These are phyloP conservation scores for Candolleomyces eurysporus DNA, from an alignment of 768 basidiomycete species.

Conservation along the genomic window DNA sequence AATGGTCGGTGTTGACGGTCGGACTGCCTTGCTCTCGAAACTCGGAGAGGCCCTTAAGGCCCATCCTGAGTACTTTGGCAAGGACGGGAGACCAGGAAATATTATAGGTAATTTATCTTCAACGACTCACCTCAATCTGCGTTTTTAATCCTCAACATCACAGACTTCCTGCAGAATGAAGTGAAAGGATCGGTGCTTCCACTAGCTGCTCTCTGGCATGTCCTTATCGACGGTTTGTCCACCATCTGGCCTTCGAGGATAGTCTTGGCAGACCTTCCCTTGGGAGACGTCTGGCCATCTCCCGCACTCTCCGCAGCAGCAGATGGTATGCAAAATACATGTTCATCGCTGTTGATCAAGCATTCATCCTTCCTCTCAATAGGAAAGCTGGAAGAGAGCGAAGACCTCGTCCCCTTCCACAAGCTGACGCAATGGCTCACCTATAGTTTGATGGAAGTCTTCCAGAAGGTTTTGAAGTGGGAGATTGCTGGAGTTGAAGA, in stretches of 20 bases:
- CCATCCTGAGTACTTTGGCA: constrained; percentile 69
- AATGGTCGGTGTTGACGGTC: constrained; percentile 89
- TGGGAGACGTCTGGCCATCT: constrained; percentile 96
- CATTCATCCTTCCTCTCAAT: background rate
- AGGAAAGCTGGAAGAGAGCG: constrained; percentile 41
- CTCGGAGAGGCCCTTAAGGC: constrained; percentile 69
- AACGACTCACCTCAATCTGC: background rate
- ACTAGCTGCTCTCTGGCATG: constrained; percentile 76
- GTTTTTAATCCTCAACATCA: too few species aligned
- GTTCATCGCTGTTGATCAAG: constrained; percentile 8
- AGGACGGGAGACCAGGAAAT: constrained; percentile 75
- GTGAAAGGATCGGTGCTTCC: constrained; percentile 57
- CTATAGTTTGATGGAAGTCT: constrained; percentile 83
- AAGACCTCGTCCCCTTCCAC: constrained; percentile 88
- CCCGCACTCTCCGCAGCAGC: constrained; percentile 38
- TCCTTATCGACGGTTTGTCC: constrained; percentile 78
- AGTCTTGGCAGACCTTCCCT: constrained; percentile 59
- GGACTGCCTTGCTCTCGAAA: constrained; percentile 71
- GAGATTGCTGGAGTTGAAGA: constrained; percentile 76
- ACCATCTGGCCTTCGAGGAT: constrained; percentile 88
- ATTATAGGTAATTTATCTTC: constrained; percentile 56
- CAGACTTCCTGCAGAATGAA: constrained; percentile 69
- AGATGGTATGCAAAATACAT: constrained; percentile 5
- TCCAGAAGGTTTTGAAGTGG: constrained; percentile 79
- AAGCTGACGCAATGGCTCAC: constrained; percentile 95